These are phyloP conservation scores for Xylariaceae sp. DNA, from an alignment of 2,329 filamentous ascomycete species.

Conservation along the genomic window DNA sequence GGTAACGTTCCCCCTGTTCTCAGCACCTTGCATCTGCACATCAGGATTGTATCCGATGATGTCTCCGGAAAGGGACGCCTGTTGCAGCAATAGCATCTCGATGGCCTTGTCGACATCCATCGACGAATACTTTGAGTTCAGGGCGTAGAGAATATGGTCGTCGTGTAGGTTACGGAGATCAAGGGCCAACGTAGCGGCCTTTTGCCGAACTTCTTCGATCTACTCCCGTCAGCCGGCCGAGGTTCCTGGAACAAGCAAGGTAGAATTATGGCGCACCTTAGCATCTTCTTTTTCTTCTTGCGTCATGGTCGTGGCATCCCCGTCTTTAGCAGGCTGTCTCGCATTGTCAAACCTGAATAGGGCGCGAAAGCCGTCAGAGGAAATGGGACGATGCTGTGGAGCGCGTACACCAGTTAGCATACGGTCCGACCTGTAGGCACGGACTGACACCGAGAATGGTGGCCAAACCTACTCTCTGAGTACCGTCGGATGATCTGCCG, in stretches of 20 bases:
- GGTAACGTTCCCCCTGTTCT: slow-evolving; percentile 82
- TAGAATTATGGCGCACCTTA: slow-evolving; percentile 33
- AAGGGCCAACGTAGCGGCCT: slow-evolving; percentile 40
- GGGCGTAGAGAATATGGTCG: slow-evolving; percentile 55
- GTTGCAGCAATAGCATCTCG: slow-evolving; percentile 71
- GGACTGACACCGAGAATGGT: background rate
- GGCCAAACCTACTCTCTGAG: slow-evolving; percentile 44
- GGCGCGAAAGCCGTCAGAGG: slow-evolving; percentile 55
- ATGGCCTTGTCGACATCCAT: slow-evolving; percentile 71
- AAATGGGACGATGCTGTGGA: slow-evolving; percentile 47
- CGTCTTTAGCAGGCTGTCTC: slow-evolving; percentile 50
- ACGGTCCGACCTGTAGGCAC: background rate
- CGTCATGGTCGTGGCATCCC: slow-evolving; percentile 31
- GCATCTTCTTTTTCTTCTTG: slow-evolving; percentile 46
- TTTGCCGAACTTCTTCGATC: slow-evolving; percentile 35
- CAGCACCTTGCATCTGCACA: slow-evolving; percentile 73
- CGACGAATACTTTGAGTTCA: slow-evolving; percentile 59
- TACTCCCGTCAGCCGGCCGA: slow-evolving; percentile 21
- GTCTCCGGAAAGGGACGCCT: slow-evolving; percentile 75
- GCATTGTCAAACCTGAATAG: slow-evolving; percentile 61
- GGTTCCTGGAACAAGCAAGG: background rate
- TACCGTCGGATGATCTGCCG: slow-evolving; percentile 52
- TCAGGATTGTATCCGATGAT: slow-evolving; percentile 70
- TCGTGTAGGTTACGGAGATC: slow-evolving; percentile 40
- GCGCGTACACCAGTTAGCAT: slow-evolving; percentile 6